Evolutionary conservation across 1,284 basidiomycete species (phyloP).

Genomic region (Paramarasmius palmivorus): DNA sequence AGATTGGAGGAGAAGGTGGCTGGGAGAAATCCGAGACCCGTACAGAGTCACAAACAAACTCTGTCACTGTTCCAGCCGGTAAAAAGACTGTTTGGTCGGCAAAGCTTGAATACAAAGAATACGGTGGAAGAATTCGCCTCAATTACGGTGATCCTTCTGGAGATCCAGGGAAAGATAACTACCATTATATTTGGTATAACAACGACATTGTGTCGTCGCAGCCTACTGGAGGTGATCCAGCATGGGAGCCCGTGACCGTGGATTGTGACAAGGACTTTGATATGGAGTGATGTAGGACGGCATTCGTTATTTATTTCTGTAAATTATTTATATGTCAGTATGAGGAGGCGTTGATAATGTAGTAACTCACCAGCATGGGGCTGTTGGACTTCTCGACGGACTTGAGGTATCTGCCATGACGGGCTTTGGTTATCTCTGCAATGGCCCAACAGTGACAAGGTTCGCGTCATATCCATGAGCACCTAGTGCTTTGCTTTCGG

Average conservation of each 20-base stretch:
- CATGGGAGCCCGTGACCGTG: not conserved
- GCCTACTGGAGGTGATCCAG: not conserved
- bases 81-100: too few species aligned
- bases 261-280: conserved; percentile 1
- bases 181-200: conserved; percentile 3
- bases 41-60: not conserved
- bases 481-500: too few species aligned
- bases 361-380: too few species aligned
- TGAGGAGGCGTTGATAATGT: too few species aligned
- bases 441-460: too few species aligned
- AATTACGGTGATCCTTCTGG: conserved; percentile 1
- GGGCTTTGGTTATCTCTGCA: too few species aligned
- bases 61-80: not conserved
- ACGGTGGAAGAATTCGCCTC: not conserved
- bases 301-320: too few species aligned
- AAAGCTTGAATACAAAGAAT: not conserved
- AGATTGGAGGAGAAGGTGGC: not conserved
- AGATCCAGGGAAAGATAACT: conserved; percentile 2
- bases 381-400: too few species aligned
- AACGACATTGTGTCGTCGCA: conserved; percentile 2
- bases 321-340: too few species aligned
- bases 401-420: too few species aligned
- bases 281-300: too few species aligned
- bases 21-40: not conserved
- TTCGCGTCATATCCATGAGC: too few species aligned